Evolutionary conservation across 23 red algal species (phyloP), one percentile per base, ranked within the genome.

Genomic region (Gracilariopsis chorda): DNA sequence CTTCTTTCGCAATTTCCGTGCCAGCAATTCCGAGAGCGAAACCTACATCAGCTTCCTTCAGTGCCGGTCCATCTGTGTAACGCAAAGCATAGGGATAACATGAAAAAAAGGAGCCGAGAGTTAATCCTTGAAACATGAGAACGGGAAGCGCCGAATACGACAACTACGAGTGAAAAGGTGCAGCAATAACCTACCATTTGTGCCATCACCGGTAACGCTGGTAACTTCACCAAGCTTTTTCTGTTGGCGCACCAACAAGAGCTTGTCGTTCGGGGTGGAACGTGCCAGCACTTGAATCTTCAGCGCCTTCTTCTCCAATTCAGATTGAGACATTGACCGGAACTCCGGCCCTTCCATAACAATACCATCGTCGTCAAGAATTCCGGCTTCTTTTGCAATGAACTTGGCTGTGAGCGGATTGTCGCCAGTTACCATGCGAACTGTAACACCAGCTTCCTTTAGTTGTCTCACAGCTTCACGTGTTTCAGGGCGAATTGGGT

Each of bases 401-500:
- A 76, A 93, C 10, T 48, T 90, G 17, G 95, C 95, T 0, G 95
- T 98, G 3, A 94, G 77, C 58, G 68, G 33, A 73, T 94, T 94
- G 49, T 98, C 95, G 48, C 95, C 95, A 7, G 95, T 98, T 13
- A 98, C 95, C 95, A 98, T 98, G n/a, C 95, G 91, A 42, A 98
- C 95, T 21, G 84, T 94, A 19, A 98, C 95, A 43, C 95, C 95
- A n/a, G 95, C 95, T 53, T 88, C 77, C 53, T 87, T 83, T 14
- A 98, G 75, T n/a, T 87, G 83, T 35, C 48, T 68, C 7, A 98
- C 87, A 4, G 95, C 90, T 35, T 83, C 87, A 8, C 51, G 56
- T 4, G 95, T 98, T 41, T 98, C 95, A 2, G 95, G 95, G 7
- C 95, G 91, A 64, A 98, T 51, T 12, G 95, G 90, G 72, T 98